Evolutionary conservation across 441 rosid species (phyloP).

Genomic region (Gossypium schwendimanii): DNA sequence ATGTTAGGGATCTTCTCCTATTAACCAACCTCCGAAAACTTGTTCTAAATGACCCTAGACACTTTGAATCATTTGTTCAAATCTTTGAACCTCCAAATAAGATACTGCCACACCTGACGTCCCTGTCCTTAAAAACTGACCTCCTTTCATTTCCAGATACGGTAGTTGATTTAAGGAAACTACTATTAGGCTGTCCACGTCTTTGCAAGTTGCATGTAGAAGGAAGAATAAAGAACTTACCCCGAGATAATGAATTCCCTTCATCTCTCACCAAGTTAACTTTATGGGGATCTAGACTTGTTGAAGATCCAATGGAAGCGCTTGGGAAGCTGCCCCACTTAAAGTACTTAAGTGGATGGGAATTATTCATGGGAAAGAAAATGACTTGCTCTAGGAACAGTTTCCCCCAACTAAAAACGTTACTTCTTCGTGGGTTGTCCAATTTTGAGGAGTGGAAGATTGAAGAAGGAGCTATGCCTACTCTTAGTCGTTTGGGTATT

Average conservation of each 20-base stretch:
- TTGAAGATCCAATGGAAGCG: constrained; percentile 15
- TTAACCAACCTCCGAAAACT: constrained; percentile 31
- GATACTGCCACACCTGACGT: constrained; percentile 7
- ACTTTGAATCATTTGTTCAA: constrained; percentile 16
- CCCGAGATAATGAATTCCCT: constrained; percentile 22
- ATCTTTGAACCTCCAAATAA: constrained; percentile 15
- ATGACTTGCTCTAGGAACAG: constrained; percentile 20
- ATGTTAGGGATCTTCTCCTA: constrained; percentile 15
- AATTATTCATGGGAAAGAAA: constrained; percentile 4
- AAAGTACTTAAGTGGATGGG: constrained; percentile 18
- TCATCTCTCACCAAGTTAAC: constrained; percentile 24
- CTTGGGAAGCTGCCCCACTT: constrained; percentile 14
- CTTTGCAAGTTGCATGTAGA: constrained; percentile 28
- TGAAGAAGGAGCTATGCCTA: constrained; percentile 34
- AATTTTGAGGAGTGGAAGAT: constrained; percentile 31
- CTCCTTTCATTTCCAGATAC: constrained; percentile 18
- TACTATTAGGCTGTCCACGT: constrained; percentile 23
- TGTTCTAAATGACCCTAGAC: constrained; percentile 20
- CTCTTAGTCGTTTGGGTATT: constrained; percentile 23
- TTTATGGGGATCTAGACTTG: constrained; percentile 25
- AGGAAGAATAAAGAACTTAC: constrained; percentile 25
- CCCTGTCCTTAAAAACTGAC: constrained; percentile 18
- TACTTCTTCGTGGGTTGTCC: constrained; percentile 6
- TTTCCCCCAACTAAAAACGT: constrained; percentile 15
- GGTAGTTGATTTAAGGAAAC: constrained; percentile 18